These are phyloP conservation scores for Theobroma grandiflorum DNA, from an alignment of 441 rosid species.

Conservation along the genomic window DNA sequence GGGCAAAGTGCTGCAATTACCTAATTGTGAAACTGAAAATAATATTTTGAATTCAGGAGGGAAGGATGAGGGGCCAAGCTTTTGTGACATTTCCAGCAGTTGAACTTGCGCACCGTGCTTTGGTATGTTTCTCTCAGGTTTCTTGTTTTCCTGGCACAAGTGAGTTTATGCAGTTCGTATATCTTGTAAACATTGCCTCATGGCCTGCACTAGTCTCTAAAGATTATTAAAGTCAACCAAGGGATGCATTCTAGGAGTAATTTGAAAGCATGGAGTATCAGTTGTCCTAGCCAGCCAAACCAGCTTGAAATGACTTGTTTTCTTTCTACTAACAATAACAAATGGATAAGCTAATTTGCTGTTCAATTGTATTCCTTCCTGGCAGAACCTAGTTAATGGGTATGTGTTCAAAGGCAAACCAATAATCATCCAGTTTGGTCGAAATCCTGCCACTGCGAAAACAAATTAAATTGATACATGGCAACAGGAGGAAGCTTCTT, in stretches of 20 bases:
- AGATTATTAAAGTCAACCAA: neutral
- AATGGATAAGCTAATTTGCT: neutral
- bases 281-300: neutral
- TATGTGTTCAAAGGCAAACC: conserved; percentile 89
- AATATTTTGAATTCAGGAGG: conserved; percentile 66
- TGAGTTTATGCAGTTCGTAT: neutral
- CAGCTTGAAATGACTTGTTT: conserved; percentile 10
- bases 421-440: conserved; percentile 92
- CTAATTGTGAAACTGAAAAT: conserved; percentile 20
- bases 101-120: conserved; percentile 85
- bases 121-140: conserved; percentile 57
- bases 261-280: neutral
- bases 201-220: neutral
- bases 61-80: conserved; percentile 99
- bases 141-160: neutral
- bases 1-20: neutral
- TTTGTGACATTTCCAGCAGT: conserved; percentile 91
- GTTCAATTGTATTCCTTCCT: conserved; percentile 25
- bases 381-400: conserved; percentile 90
- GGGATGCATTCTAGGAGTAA: neutral
- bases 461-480: conserved; percentile 38
- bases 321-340: neutral
- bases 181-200: neutral
- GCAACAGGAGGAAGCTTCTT: neutral
- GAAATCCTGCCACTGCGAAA: conserved; percentile 71